Evolutionary conservation across 1,139 yeast species (phyloP).

Genomic region (Arxiozyma bovina): DNA sequence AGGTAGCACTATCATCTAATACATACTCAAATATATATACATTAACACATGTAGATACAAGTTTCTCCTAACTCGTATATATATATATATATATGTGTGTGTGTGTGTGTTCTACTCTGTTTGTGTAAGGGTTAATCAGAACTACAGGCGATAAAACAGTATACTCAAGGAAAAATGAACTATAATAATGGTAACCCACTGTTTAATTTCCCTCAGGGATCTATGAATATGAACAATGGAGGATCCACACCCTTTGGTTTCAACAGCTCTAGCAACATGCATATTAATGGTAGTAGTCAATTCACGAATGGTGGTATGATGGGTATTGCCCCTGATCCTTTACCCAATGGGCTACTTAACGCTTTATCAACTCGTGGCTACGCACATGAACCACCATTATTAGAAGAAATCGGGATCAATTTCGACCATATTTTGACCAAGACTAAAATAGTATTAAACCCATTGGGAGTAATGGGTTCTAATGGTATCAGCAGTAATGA

Average conservation of each 20-base stretch:
- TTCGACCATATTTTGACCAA: constrained; percentile 78
- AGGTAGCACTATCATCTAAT: no score
- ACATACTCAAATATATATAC: no score
- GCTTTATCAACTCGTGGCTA: constrained; percentile 93
- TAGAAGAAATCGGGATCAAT: constrained; percentile 90
- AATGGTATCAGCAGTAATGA: constrained; percentile 40
- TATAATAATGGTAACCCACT: not conserved
- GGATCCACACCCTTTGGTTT: constrained; percentile 2
- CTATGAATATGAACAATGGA: constrained; percentile 27
- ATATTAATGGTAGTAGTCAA: constrained; percentile 1
- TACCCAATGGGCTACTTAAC: constrained; percentile 73
- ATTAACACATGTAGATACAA: not conserved
- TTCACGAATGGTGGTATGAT: constrained; percentile 7
- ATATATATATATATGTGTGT: no score
- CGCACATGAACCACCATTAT: constrained; percentile 83
- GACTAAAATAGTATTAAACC: constrained; percentile 80
- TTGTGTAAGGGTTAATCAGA: not conserved
- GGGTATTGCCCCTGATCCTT: constrained; percentile 34
- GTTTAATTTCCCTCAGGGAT: constrained; percentile 27
- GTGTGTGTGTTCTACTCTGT: not conserved
- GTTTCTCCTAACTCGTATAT: not conserved
- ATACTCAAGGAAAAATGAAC: not conserved
- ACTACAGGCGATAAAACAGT: no score
- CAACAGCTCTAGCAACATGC: not conserved
- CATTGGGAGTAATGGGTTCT: constrained; percentile 27